Evolutionary conservation across 306 rosid genomes (phyloP), one percentile per base, ranked within the genome.

Genomic region (Mucuna pruriens): DNA sequence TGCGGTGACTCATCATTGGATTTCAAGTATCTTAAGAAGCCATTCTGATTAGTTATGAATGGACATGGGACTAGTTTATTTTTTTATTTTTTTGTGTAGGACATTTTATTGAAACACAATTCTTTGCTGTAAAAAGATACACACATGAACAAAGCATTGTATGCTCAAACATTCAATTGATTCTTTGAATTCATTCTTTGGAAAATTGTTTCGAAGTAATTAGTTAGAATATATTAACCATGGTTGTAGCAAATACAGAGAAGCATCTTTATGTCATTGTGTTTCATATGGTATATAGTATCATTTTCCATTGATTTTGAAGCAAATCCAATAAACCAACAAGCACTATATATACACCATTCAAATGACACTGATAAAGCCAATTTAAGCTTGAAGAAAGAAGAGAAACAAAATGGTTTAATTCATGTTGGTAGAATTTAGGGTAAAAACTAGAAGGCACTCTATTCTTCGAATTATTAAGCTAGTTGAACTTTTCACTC

Each of bases 1-100:
- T 94, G 98, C 40, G 85, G 66, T 77, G 90, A 87, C 69, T 87
- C 93, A 2, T 89, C 97, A 4, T 64, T 83, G 87, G 89, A 92
- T 69, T 85, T 92, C 62, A 90, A 90, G 83, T 75, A 92, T 63
- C 88, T 90, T 34, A 94, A 92, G 80, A 88, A 54, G 81, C 57
- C 89, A 7, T 86, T 87, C 75, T 92, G 63, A 86, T 51, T 77
- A 78, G n/a, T 77, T 13, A 63, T 63, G n/a, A 57, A 5, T 34
- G 15, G 46, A 34, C 74, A 63, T 17, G 20, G 64, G 70, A 81
- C 31, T 77, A 6, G 0, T 40, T 61, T 40, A 16, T 13, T 6
- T 20, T 22, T 68, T 42, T 3, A 6, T 2, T 44, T 70, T 16
- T 62, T 42, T 65, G 54, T 58, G 48, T 19, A 74, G 83, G 48